Percentiles rank a stretch among this genome's conserved stretches.
Conservation (phyloP, 306 rosid species). For the Trifolium subterraneum region DNA sequence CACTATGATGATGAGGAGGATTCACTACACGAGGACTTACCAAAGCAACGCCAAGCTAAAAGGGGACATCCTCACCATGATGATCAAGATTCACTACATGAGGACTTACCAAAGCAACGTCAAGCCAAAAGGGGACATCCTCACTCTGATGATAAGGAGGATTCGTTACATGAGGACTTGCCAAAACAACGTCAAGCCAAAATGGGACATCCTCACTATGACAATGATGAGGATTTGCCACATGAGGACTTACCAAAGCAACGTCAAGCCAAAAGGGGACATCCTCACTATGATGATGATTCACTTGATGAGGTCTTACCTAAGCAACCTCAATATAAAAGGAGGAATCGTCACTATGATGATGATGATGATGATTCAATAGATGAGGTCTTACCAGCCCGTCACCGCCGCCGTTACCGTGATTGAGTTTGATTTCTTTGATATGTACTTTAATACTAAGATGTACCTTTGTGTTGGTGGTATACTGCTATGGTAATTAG, state of each 20-base stretch:
- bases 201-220: not conserved
- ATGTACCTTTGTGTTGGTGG: not conserved
- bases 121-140: not conserved
- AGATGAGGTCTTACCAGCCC: not conserved
- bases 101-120: not conserved
- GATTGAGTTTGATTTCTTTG: not conserved
- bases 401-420: not conserved
- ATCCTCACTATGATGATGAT: not conserved
- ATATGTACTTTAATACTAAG: not conserved
- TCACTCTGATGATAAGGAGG: not conserved
- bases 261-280: slow-evolving; percentile 5
- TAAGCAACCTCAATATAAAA: not conserved
- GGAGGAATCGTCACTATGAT: not conserved
- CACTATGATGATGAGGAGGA: not conserved
- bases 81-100: not conserved
- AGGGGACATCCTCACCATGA: not conserved
- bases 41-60: not conserved
- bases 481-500: not conserved
- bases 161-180: not conserved
- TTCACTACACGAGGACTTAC: not conserved
- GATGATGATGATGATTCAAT: not conserved
- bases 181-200: not conserved
- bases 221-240: not conserved
- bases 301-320: not conserved
- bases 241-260: not conserved